A percentile compares a stretch with the other conserved stretches of the same genome.
Evolutionary conservation across 768 basidiomycete species (phyloP).

Genomic region (Pisolithus tinctorius): DNA sequence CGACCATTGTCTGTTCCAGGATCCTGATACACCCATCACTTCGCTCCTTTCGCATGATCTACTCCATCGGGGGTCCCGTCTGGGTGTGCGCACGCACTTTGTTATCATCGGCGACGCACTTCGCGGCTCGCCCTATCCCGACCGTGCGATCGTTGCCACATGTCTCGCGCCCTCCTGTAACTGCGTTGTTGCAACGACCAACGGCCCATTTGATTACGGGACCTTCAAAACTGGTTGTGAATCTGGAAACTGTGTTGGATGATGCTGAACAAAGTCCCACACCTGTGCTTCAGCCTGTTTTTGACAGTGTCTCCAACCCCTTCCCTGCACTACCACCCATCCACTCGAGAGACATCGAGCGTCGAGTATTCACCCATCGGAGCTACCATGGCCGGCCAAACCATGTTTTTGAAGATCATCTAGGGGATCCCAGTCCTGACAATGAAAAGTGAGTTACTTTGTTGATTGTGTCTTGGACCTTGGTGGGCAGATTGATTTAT

Average conservation of each 20-base stretch:
- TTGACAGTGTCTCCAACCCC: slow-evolving; percentile 20
- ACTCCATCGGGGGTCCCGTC: background rate
- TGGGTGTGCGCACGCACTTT: background rate
- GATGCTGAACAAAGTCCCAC: background rate
- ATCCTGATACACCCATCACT: background rate
- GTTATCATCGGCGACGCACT: background rate
- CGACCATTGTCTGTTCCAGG: background rate
- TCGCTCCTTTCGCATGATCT: background rate
- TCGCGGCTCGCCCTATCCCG: too few species aligned
- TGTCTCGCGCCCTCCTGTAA: too few species aligned
- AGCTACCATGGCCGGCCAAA: slow-evolving; percentile 63
- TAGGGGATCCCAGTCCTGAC: slow-evolving; percentile 68
- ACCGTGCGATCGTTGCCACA: too few species aligned
- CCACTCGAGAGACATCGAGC: slow-evolving; percentile 34
- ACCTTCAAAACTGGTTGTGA: background rate
- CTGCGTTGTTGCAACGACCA: too few species aligned
- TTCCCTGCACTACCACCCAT: slow-evolving; percentile 59
- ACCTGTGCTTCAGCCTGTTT: slow-evolving; percentile 20
- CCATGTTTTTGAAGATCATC: slow-evolving; percentile 70
- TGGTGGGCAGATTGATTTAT: background rate
- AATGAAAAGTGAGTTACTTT: slow-evolving; percentile 60
- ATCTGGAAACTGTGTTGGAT: background rate
- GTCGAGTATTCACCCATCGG: slow-evolving; percentile 70
- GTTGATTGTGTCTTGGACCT: background rate
- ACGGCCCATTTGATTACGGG: too few species aligned